Conservation (phyloP, 306 rosid species). For the Gastrolobium bilobum region DNA sequence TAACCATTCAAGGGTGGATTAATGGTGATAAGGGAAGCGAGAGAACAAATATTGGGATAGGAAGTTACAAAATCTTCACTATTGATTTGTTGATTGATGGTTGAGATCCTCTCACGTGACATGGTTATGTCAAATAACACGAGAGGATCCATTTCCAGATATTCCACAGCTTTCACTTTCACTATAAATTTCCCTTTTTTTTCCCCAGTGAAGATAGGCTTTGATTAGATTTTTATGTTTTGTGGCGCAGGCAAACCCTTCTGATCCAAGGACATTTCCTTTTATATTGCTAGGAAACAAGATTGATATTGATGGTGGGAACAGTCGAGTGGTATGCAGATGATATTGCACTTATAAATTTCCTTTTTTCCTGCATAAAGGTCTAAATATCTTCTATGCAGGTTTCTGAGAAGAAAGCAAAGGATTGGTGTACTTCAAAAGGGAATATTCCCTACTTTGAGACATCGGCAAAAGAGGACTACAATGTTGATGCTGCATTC, state of each 20-base stretch:
- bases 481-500: constrained; percentile 89
- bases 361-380: constrained; percentile 18
- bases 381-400: constrained; percentile 56
- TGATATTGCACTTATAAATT: background rate
- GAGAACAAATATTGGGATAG: too few relatives aligned
- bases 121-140: too few relatives aligned
- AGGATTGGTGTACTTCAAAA: constrained; percentile 90
- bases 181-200: background rate
- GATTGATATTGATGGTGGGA: constrained; percentile 96
- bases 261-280: constrained; percentile 79
- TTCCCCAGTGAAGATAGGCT: constrained; percentile 14
- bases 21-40: too few relatives aligned
- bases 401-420: constrained; percentile 98
- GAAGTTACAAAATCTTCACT: too few relatives aligned
- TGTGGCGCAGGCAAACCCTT: constrained; percentile 74
- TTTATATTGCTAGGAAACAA: constrained; percentile 93
- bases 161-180: background rate
- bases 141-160: too few relatives aligned
- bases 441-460: constrained; percentile 88
- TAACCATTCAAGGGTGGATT: too few relatives aligned
- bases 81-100: too few relatives aligned
- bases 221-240: constrained; percentile 21
- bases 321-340: constrained; percentile 90
- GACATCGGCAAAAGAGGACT: constrained; percentile 95
- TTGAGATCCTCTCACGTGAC: too few relatives aligned